Evolutionary conservation across 345 rosid species (phyloP).

Genomic region (Nasturtium officinale): DNA sequence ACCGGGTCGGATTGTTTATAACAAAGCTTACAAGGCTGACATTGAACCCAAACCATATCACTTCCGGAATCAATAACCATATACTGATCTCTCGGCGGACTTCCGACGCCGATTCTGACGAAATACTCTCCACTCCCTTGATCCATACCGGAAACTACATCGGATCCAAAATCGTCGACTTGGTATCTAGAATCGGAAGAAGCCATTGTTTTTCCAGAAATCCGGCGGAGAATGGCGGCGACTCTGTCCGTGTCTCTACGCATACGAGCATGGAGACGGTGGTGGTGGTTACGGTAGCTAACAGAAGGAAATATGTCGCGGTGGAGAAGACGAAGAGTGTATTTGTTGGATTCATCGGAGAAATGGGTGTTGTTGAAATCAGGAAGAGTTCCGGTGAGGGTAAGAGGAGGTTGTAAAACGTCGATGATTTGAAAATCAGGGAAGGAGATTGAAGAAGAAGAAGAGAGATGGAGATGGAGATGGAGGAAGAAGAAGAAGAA

Average conservation of each 20-base stretch:
- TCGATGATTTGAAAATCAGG: slow-evolving; percentile 44
- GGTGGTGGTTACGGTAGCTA: slow-evolving; percentile 43
- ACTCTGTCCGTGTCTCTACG: slow-evolving; percentile 66
- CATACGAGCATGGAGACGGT: slow-evolving; percentile 70
- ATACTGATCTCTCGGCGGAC: slow-evolving; percentile 82
- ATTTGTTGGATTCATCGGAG: slow-evolving; percentile 14
- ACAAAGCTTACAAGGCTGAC: slow-evolving; percentile 88
- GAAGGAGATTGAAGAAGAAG: slow-evolving; percentile 34
- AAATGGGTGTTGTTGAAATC: slow-evolving; percentile 36
- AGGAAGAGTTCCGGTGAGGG: slow-evolving; percentile 30
- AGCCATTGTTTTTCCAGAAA: slow-evolving; percentile 29
- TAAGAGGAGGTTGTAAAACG: slow-evolving; percentile 35
- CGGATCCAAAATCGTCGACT: slow-evolving; percentile 72
- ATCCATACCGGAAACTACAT: slow-evolving; percentile 91
- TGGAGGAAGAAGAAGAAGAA: slow-evolving; percentile 15
- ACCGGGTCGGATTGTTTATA: slow-evolving; percentile 92
- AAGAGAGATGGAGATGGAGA: slow-evolving; percentile 10
- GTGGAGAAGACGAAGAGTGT: slow-evolving; percentile 64
- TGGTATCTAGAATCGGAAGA: slow-evolving; percentile 9
- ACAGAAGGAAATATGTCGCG: slow-evolving; percentile 54
- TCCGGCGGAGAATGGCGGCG: slow-evolving; percentile 54
- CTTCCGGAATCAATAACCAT: slow-evolving; percentile 95
- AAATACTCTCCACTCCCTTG: slow-evolving; percentile 98
- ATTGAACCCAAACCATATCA: slow-evolving; percentile 98
- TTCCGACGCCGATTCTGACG: slow-evolving; percentile 87